Evolutionary conservation across 352 stramenopile species (phyloP).

Genomic region (Hyaloperonospora arabidopsidis): DNA sequence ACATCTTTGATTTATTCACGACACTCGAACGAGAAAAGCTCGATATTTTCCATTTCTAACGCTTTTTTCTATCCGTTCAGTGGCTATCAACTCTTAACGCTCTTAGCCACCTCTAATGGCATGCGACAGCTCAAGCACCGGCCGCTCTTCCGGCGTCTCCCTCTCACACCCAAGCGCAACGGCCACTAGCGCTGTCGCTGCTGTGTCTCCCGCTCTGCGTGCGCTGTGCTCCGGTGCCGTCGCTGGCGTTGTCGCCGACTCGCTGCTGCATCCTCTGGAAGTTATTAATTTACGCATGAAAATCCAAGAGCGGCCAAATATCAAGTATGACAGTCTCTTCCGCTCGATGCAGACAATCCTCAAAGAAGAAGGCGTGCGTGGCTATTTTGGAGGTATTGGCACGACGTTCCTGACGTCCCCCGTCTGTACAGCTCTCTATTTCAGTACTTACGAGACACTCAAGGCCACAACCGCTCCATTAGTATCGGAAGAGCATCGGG

Average conservation of each 20-base stretch:
- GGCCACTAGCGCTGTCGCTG: conserved; percentile 27
- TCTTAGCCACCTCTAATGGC: too few species aligned
- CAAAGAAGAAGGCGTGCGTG: conserved; percentile 60
- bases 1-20: too few species aligned
- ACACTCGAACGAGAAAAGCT: too few species aligned
- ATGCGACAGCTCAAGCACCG: not conserved
- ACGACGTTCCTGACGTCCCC: conserved; percentile 72
- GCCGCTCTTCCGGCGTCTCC: conserved; percentile 8
- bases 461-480: conserved; percentile 42
- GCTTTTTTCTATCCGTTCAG: too few species aligned
- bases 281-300: conserved; percentile 83
- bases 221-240: conserved; percentile 63
- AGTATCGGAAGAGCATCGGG: conserved; percentile 39
- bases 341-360: conserved; percentile 56
- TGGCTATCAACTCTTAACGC: too few species aligned
- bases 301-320: conserved; percentile 43
- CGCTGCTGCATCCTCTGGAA: conserved; percentile 68
- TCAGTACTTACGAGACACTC: conserved; percentile 70
- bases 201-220: conserved; percentile 40
- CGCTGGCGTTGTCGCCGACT: conserved; percentile 66
- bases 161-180: conserved; percentile 16
- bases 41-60: too few species aligned
- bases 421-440: conserved; percentile 68
- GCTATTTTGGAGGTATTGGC: conserved; percentile 61
- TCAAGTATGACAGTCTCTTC: conserved; percentile 61